phyloP scores from a whole-genome alignment of 208 protist species.

The Vickermania spadyakhi region DNA sequence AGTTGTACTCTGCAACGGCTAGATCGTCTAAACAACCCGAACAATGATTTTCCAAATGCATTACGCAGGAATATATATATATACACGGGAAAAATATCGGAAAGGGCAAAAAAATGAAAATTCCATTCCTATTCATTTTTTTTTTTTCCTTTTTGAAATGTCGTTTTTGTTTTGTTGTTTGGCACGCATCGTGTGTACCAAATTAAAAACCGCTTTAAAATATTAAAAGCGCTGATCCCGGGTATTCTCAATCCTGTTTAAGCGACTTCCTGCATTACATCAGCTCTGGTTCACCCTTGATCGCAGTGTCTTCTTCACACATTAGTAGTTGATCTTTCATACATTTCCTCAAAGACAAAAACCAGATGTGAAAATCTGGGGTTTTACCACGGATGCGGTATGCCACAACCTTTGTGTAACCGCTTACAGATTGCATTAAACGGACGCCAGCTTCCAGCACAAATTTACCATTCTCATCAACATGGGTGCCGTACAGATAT shows the following conservation, averaged over 20 bases:
- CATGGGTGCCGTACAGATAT: constrained; percentile 59
- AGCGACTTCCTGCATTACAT: constrained; percentile 32
- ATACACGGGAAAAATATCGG: background rate
- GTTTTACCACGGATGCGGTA: constrained; percentile 84
- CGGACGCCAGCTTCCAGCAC: constrained; percentile 64
- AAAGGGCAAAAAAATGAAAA: background rate
- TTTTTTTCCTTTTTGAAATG: too few relatives aligned
- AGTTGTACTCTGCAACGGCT: too few relatives aligned
- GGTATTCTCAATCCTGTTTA: background rate
- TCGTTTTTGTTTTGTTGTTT: too few relatives aligned
- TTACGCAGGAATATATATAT: background rate
- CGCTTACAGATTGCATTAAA: constrained; percentile 39
- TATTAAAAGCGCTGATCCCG: background rate
- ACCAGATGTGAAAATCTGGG: constrained; percentile 73
- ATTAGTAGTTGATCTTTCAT: constrained; percentile 73
- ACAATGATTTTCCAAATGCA: too few relatives aligned
- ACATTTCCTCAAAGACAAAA: constrained; percentile 54
- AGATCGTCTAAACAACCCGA: too few relatives aligned
- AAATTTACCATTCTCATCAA: constrained; percentile 24
- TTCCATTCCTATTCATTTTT: background rate
- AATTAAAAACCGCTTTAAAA: too few relatives aligned
- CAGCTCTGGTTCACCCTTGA: constrained; percentile 76
- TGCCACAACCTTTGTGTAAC: constrained; percentile 75
- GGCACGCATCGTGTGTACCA: too few relatives aligned
- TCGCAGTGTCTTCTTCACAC: constrained; percentile 77